Conservation (phyloP, 257 asterid species). For the Mentha longifolia region DNA sequence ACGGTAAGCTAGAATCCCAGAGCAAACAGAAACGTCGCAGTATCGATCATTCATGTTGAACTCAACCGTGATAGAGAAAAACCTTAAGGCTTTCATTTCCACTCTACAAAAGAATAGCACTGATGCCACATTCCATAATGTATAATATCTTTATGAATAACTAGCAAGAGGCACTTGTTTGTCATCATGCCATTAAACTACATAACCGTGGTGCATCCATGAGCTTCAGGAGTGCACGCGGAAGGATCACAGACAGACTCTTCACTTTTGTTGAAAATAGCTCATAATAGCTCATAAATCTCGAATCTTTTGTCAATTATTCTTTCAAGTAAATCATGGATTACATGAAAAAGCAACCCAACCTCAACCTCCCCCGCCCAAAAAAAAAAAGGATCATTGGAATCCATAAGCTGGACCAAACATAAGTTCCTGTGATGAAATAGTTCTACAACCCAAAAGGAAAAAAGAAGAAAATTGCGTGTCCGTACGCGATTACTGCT, state of each 20-base stretch:
- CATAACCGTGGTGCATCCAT: neutral
- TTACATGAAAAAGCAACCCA: neutral
- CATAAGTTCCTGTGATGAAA: neutral
- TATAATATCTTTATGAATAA: constrained; percentile 15
- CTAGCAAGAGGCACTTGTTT: constrained; percentile 12
- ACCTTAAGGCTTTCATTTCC: constrained; percentile 1
- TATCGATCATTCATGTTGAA: constrained; percentile 13
- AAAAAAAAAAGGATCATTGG: neutral
- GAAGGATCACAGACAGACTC: neutral
- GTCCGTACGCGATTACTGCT: neutral
- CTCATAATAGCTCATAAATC: neutral
- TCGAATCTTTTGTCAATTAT: neutral
- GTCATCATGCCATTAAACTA: constrained; percentile 4
- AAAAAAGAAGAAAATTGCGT: neutral
- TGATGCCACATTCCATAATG: neutral
- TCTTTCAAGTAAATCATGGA: constrained; percentile 1
- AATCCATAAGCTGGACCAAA: neutral
- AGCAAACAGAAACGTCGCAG: constrained; percentile 12
- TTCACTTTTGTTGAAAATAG: neutral
- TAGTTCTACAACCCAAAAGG: neutral
- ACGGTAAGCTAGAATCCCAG: constrained; percentile 13
- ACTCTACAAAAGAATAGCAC: constrained; percentile 5
- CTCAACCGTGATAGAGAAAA: neutral
- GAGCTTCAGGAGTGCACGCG: constrained; percentile 16
- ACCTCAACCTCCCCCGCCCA: neutral